Evolutionary conservation across 1,284 basidiomycete genomes (phyloP).

Genomic region (Polyporus tsugae): DNA sequence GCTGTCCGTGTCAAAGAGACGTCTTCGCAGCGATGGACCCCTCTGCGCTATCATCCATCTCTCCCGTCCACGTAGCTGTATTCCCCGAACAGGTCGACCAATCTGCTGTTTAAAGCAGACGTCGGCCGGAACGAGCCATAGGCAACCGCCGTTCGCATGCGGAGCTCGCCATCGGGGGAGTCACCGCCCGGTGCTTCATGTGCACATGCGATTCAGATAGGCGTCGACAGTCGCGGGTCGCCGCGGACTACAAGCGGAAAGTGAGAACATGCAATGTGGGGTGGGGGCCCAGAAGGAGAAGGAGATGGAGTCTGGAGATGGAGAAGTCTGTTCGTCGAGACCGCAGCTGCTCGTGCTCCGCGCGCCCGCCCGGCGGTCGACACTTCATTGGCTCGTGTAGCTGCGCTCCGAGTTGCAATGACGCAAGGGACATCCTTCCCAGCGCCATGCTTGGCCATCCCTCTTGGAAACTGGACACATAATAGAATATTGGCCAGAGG

Average conservation of each 20-base stretch:
- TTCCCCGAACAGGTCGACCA: neutral
- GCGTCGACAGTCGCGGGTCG: neutral
- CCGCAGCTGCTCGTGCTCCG: neutral
- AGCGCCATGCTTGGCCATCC: neutral
- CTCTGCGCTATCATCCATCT: neutral
- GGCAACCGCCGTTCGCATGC: neutral
- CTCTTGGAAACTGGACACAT: neutral
- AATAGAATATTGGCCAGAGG: neutral
- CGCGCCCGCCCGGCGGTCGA: neutral
- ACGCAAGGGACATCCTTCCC: neutral
- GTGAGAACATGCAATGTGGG: neutral
- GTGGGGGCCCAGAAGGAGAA: neutral
- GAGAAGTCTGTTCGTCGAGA: neutral
- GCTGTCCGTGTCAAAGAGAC: constrained; percentile 8
- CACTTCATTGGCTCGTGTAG: neutral
- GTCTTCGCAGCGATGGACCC: neutral
- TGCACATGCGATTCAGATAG: constrained; percentile 5
- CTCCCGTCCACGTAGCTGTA: neutral
- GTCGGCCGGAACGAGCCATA: neutral
- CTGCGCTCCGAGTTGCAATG: neutral
- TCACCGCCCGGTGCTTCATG: neutral
- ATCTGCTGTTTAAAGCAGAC: neutral
- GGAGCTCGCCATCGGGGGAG: neutral
- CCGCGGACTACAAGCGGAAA: neutral
- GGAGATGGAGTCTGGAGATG: neutral